A percentile compares a stretch with the other conserved stretches of the same genome.
phyloP scores from a whole-genome alignment of 1,284 basidiomycete genomes.

The Apiotrichum sp. region DNA sequence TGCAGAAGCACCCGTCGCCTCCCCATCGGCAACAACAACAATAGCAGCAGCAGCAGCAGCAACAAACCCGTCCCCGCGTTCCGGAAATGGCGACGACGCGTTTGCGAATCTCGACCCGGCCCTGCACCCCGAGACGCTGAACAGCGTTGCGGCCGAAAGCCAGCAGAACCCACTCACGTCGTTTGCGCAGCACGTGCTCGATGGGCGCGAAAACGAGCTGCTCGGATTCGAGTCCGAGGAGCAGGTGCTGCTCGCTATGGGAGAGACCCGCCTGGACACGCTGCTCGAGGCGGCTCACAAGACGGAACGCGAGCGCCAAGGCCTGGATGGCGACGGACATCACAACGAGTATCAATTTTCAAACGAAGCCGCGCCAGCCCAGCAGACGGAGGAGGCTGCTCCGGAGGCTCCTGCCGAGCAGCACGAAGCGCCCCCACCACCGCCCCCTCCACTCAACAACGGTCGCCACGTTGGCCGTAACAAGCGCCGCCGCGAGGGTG shows the following conservation, averaged over 20 bases:
- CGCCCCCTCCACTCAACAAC: background rate
- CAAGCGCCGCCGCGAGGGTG: slow-evolving; percentile 19
- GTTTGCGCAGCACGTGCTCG: slow-evolving; percentile 27
- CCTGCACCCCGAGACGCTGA: slow-evolving; percentile 17
- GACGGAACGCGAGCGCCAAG: slow-evolving; percentile 4
- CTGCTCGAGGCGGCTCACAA: slow-evolving; percentile 15
- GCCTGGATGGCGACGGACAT: background rate
- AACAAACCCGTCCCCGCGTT: background rate
- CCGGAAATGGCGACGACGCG: slow-evolving; percentile 4
- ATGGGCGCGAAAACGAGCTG: slow-evolving; percentile 9
- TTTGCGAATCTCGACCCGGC: slow-evolving; percentile 22
- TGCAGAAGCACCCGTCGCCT: too few relatives aligned
- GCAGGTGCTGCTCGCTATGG: slow-evolving; percentile 11
- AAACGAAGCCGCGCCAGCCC: background rate
- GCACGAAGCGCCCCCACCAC: background rate
- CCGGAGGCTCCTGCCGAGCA: background rate
- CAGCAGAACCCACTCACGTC: slow-evolving; percentile 18
- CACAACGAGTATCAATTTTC: slow-evolving; percentile 2
- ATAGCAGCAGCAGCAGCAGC: too few relatives aligned
- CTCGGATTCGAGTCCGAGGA: slow-evolving; percentile 14
- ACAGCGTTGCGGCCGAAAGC: background rate
- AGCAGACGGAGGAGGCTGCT: slow-evolving; percentile 20
- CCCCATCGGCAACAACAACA: too few relatives aligned
- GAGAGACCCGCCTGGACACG: slow-evolving; percentile 16
- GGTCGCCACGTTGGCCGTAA: slow-evolving; percentile 5